Conservation (phyloP, 805 yeast species). For the Ogataea parapolymorpha region DNA sequence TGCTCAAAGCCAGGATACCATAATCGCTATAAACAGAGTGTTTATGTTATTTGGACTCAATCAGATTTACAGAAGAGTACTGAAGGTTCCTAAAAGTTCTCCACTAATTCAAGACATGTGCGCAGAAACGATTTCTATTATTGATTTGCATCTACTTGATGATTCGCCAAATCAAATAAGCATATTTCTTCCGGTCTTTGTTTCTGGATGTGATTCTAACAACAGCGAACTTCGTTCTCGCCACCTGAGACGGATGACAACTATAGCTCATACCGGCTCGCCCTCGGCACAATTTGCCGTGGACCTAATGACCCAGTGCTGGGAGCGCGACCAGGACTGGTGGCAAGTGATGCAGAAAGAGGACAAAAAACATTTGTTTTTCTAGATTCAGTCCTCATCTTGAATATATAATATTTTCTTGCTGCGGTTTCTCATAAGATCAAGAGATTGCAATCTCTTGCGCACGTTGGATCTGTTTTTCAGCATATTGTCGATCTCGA, state of each 20-base stretch:
- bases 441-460: slow-evolving; percentile 63
- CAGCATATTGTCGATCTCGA: slow-evolving; percentile 62
- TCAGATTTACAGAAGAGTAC: slow-evolving; percentile 55
- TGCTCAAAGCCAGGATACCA: slow-evolving; percentile 8
- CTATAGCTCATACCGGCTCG: slow-evolving; percentile 42
- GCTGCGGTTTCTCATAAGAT: slow-evolving; percentile 19
- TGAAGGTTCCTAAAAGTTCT: slow-evolving; percentile 44
- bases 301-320: slow-evolving; percentile 47
- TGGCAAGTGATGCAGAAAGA: slow-evolving; percentile 40
- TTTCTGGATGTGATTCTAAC: slow-evolving; percentile 56
- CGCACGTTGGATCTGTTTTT: slow-evolving; percentile 67
- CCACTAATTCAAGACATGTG: slow-evolving; percentile 47
- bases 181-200: slow-evolving; percentile 50
- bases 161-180: slow-evolving; percentile 53
- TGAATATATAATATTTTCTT: slow-evolving; percentile 24
- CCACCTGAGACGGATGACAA: slow-evolving; percentile 38
- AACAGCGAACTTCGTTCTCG: slow-evolving; percentile 36
- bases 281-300: slow-evolving; percentile 28
- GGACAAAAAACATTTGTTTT: slow-evolving; percentile 43
- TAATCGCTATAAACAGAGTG: slow-evolving; percentile 48
- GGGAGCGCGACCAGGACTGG: slow-evolving; percentile 56
- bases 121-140: slow-evolving; percentile 35
- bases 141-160: slow-evolving; percentile 40
- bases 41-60: slow-evolving; percentile 53
- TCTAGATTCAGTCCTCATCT: slow-evolving; percentile 30